Percentiles rank a stretch among this genome's conserved stretches.
Evolutionary conservation across 1,284 basidiomycete species (phyloP).

Genomic region (Inonotus obliquus): DNA sequence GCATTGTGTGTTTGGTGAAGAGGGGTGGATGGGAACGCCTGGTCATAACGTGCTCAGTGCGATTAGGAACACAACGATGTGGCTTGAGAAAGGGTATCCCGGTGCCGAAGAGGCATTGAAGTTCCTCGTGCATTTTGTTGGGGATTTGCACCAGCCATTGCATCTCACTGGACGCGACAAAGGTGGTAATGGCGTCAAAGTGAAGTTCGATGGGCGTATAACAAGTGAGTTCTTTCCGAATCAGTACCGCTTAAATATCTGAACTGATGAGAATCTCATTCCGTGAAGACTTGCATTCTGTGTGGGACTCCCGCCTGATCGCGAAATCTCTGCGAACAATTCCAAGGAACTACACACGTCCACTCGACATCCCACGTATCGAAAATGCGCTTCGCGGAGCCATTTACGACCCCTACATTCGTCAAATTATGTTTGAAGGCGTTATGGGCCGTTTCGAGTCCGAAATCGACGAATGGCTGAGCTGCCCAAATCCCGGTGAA

Average conservation of each 20-base stretch:
- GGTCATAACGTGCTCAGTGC: conserved; percentile 72
- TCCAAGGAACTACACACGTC: conserved; percentile 68
- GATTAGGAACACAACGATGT: conserved; percentile 53
- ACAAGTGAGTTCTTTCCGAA: conserved; percentile 47
- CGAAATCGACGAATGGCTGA: conserved; percentile 58
- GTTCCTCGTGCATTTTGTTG: conserved; percentile 87
- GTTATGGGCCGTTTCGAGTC: conserved; percentile 59
- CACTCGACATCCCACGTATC: conserved; percentile 59
- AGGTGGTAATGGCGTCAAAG: conserved; percentile 78
- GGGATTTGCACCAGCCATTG: conserved; percentile 89
- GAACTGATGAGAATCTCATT: background rate
- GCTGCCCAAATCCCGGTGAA: conserved; percentile 45
- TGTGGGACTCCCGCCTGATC: conserved; percentile 84
- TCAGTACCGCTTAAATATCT: background rate
- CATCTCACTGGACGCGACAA: conserved; percentile 83
- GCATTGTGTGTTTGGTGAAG: conserved; percentile 74
- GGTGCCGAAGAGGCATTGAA: conserved; percentile 69
- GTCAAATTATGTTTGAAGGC: conserved; percentile 84
- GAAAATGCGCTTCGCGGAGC: conserved; percentile 73
- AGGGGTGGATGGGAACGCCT: conserved; percentile 71
- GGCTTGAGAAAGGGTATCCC: conserved; percentile 21
- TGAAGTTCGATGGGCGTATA: conserved; percentile 61
- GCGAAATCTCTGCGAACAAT: conserved; percentile 75
- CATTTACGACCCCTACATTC: conserved; percentile 86
- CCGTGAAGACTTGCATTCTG: conserved; percentile 67